Percentiles rank a stretch among this genome's conserved stretches.
phyloP scores from a whole-genome alignment of 345 rosid genomes.

The Abelmoschus esculentus region DNA sequence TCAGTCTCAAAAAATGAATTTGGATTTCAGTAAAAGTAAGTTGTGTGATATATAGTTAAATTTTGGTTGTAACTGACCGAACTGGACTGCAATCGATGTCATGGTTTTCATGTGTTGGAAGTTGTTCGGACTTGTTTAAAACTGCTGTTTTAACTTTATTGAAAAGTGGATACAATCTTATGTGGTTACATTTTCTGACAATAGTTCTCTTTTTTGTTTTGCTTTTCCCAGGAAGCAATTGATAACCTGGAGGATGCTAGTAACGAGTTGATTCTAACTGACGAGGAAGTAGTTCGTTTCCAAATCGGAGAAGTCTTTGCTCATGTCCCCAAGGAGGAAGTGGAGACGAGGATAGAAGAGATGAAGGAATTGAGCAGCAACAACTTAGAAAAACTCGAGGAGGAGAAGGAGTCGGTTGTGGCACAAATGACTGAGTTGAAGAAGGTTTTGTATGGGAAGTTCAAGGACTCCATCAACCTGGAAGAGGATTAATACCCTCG shows the following conservation, averaged over 20 bases:
- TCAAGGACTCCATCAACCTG: conserved; percentile 84
- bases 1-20: neutral
- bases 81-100: neutral
- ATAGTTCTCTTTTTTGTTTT: neutral
- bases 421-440: conserved; percentile 74
- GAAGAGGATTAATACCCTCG: conserved; percentile 60
- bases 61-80: neutral
- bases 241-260: conserved; percentile 93
- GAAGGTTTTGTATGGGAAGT: conserved; percentile 79
- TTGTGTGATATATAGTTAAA: neutral
- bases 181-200: neutral
- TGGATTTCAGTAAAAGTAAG: neutral
- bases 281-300: conserved; percentile 79
- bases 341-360: conserved; percentile 74
- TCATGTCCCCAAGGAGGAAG: conserved; percentile 77
- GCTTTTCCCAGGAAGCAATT: conserved; percentile 52
- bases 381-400: conserved; percentile 59
- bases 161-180: neutral
- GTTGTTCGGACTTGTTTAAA: neutral
- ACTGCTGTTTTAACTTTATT: neutral
- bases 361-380: conserved; percentile 63
- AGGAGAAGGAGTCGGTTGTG: conserved; percentile 56
- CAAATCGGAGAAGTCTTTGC: conserved; percentile 96
- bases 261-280: conserved; percentile 87
- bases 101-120: neutral